Conservation (phyloP, 1,139 yeast species). For the Geotrichum fermentans region DNA sequence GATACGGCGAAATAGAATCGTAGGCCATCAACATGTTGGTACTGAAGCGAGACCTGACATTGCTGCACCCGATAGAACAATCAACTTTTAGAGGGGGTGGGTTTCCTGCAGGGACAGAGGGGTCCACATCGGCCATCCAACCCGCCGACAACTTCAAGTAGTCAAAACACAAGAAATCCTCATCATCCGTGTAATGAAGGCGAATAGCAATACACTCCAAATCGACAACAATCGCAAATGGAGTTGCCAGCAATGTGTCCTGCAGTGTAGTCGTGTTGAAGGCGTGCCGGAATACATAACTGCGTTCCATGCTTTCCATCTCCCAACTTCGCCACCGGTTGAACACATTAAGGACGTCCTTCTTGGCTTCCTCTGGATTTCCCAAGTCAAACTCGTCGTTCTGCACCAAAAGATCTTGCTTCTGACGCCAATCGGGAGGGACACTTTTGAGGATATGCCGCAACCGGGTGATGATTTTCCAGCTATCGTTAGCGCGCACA, state of each 20-base stretch:
- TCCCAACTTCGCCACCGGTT: conserved; percentile 94
- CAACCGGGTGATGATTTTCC: conserved; percentile 78
- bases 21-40: conserved; percentile 23
- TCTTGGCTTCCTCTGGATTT: conserved; percentile 48
- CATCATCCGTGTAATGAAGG: conserved; percentile 31
- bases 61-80: conserved; percentile 24
- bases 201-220: conserved; percentile 34
- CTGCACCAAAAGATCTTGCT: conserved; percentile 27
- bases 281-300: conserved; percentile 38
- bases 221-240: conserved; percentile 29
- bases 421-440: conserved; percentile 50
- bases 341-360: conserved; percentile 54
- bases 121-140: conserved; percentile 9
- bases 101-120: neutral
- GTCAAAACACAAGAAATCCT: conserved; percentile 37
- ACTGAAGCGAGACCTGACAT: conserved; percentile 27
- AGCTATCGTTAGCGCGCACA: conserved; percentile 73
- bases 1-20: conserved; percentile 11
- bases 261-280: conserved; percentile 30
- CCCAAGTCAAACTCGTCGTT: conserved; percentile 29
- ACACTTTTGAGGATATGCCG: conserved; percentile 63
- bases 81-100: conserved; percentile 22
- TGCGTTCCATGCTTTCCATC: conserved; percentile 52
- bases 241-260: conserved; percentile 30
- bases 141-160: conserved; percentile 28